Conservation (phyloP, 1,284 basidiomycete species). For the Boletus smithii region DNA sequence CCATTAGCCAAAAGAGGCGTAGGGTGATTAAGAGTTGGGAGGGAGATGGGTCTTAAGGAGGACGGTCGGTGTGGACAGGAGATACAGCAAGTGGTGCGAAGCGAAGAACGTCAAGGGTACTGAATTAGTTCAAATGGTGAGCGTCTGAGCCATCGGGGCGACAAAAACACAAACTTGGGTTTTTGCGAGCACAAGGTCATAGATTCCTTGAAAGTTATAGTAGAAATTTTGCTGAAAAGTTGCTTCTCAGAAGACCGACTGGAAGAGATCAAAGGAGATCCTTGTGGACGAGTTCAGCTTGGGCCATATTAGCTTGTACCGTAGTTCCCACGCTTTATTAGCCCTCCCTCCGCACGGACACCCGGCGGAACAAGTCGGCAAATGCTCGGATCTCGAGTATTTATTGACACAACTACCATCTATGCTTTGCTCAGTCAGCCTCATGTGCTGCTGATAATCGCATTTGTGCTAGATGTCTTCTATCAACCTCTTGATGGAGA, state of each 20-base stretch:
- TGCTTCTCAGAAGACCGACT: neutral
- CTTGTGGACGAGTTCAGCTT: neutral
- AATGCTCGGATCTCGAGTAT: no score
- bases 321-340: no score
- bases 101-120: conserved; percentile 53
- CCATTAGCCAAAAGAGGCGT: conserved; percentile 48
- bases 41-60: conserved; percentile 55
- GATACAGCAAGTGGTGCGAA: conserved; percentile 58
- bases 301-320: no score
- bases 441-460: no score
- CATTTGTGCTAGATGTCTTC: conserved; percentile 22
- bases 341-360: no score
- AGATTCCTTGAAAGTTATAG: conserved; percentile 35
- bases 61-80: conserved; percentile 68
- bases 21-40: conserved; percentile 7
- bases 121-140: conserved; percentile 13
- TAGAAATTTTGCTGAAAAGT: conserved; percentile 13
- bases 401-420: no score
- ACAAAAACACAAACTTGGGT: conserved; percentile 18
- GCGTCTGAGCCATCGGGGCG: neutral
- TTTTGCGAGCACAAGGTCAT: conserved; percentile 45
- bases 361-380: no score
- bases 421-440: no score
- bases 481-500: conserved; percentile 39
- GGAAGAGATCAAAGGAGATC: conserved; percentile 28